Evolutionary conservation across 441 rosid genomes (phyloP).

Genomic region (Populus tomentosa): DNA sequence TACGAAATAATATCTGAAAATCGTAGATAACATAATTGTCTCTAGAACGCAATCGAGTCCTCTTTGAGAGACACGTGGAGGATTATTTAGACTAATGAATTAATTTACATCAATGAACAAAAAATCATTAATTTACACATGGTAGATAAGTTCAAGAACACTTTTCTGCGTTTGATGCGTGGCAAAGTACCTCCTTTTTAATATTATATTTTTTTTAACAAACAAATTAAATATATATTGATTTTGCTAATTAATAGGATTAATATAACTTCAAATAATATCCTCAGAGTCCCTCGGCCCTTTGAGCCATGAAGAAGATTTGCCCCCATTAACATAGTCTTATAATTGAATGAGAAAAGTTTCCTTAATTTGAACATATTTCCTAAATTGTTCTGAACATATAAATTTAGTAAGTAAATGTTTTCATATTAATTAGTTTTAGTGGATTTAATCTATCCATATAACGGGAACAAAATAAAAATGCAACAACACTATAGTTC

Average conservation of each 20-base stretch:
- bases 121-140: too few species aligned
- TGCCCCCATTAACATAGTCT: not conserved
- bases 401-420: not conserved
- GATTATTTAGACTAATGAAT: not conserved
- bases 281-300: not conserved
- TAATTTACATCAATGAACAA: not conserved
- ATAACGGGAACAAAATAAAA: too few species aligned
- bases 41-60: not conserved
- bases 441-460: too few species aligned
- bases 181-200: not conserved
- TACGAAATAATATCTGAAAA: not conserved
- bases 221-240: not conserved
- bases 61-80: not conserved
- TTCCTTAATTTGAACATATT: not conserved
- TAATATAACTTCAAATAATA: too few species aligned
- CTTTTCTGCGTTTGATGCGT: not conserved
- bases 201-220: too few species aligned
- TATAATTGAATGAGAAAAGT: not conserved
- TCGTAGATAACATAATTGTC: not conserved
- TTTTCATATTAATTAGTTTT: too few species aligned
- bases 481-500: too few species aligned
- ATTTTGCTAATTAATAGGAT: not conserved
- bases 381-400: not conserved
- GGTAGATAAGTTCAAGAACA: too few species aligned
- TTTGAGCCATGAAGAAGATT: not conserved